Conservation (phyloP, 1,139 yeast species). For the Blastobotrys proliferans region DNA sequence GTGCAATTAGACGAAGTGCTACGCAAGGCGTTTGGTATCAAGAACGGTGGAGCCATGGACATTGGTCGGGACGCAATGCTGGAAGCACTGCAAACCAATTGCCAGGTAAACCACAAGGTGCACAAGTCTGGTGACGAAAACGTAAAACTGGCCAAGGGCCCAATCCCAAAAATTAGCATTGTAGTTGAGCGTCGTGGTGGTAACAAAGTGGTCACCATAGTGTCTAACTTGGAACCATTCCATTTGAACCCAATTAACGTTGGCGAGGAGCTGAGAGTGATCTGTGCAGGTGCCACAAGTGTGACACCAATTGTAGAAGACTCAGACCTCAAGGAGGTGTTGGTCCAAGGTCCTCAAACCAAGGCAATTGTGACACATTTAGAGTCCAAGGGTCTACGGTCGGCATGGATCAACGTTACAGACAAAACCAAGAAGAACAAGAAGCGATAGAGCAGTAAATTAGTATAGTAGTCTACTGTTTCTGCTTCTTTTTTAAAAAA, state of each 20-base stretch:
- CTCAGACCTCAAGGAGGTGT: slow-evolving; percentile 54
- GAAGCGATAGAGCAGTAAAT: slow-evolving; percentile 16
- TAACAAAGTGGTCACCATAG: slow-evolving; percentile 70
- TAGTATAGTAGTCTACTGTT: neutral
- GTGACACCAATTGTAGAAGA: slow-evolving; percentile 46
- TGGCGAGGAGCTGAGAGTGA: slow-evolving; percentile 65
- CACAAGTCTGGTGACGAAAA: slow-evolving; percentile 41
- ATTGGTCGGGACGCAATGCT: slow-evolving; percentile 58
- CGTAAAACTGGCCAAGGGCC: slow-evolving; percentile 47
- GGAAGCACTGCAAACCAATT: slow-evolving; percentile 47
- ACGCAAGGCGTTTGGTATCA: slow-evolving; percentile 30
- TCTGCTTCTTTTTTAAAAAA: neutral
- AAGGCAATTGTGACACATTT: slow-evolving; percentile 55
- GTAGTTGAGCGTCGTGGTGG: slow-evolving; percentile 78
- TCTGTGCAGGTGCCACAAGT: slow-evolving; percentile 88
- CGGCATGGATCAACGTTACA: slow-evolving; percentile 59
- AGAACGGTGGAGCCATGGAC: slow-evolving; percentile 9
- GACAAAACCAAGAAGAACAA: slow-evolving; percentile 61
- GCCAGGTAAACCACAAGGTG: slow-evolving; percentile 57
- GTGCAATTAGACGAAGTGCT: slow-evolving; percentile 52
- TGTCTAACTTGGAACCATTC: slow-evolving; percentile 66
- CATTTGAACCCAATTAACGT: slow-evolving; percentile 60
- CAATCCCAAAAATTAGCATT: slow-evolving; percentile 61
- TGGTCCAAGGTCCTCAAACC: slow-evolving; percentile 90
- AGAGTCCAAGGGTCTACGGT: slow-evolving; percentile 61